phyloP scores from a whole-genome alignment of 1,284 basidiomycete genomes.

The Papiliotrema laurentii region DNA sequence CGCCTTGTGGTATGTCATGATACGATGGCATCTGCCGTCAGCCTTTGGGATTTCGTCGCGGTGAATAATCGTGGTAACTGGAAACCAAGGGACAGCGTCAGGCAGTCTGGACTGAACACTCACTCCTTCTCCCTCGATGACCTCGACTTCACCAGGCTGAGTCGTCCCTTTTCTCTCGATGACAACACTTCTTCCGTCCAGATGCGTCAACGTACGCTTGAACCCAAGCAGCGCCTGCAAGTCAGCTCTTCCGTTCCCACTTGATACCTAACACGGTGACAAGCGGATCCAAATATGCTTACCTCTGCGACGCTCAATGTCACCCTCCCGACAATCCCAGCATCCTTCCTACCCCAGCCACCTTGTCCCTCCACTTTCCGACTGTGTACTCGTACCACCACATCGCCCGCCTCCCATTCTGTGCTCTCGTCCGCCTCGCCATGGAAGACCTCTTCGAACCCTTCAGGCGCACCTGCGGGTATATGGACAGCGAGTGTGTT shows the following conservation, averaged over 20 bases:
- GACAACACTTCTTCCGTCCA: conserved; percentile 78
- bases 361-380: conserved; percentile 60
- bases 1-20: conserved; percentile 61
- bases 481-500: conserved; percentile 71
- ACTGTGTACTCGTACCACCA: conserved; percentile 75
- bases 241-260: background rate
- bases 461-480: conserved; percentile 82
- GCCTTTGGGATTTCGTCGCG: background rate
- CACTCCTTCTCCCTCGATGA: conserved; percentile 72
- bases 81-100: background rate
- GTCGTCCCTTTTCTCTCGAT: conserved; percentile 72
- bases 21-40: conserved; percentile 64
- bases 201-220: conserved; percentile 71
- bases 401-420: conserved; percentile 88
- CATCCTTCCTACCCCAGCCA: conserved; percentile 80
- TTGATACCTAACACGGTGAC: background rate
- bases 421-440: conserved; percentile 90
- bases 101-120: conserved; percentile 21
- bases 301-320: conserved; percentile 85
- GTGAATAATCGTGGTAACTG: background rate
- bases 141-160: conserved; percentile 88
- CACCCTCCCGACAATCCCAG: conserved; percentile 81
- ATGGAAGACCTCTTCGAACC: conserved; percentile 83
- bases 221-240: conserved; percentile 48
- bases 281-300: conserved; percentile 23